Evolutionary conservation across 2,329 filamentous ascomycete genomes (phyloP), one percentile per base, ranked within the genome.

Genomic region (Colletotrichum horii): DNA sequence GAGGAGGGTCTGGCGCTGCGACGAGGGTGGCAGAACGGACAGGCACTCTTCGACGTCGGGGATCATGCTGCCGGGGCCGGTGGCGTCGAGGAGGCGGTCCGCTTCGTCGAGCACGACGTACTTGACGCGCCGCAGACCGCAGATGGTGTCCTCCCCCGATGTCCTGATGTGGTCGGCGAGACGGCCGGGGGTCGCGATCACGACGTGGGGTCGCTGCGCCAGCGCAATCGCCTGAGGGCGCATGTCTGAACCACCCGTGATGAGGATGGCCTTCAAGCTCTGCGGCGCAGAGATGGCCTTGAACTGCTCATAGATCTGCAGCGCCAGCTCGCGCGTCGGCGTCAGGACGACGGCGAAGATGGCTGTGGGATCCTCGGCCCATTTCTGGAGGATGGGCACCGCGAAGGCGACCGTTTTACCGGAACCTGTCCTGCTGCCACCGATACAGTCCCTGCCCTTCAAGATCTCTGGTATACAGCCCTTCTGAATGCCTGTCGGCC

Each of bases 401-500:
- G 96, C 95, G 84, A 99, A 99, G 2, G 97, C 96, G 58, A 98
- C 93, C 5, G 97, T 99, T 87, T 99, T 99, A 85, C 97, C 97
- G 15, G 96, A 98, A 88, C 97, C 97, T 0, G 97, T 99, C 77
- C 96, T 91, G 82, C 95, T 98, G 48, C 96, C 96, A 82, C 97
- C 97, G 80, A 99, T 98, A 82, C 96, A 98, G 85, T 99, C 96
- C 80, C 94, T 91, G 8, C 97, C 97, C 79, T 95, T 93, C 38
- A 99, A 84, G 75, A 98, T 98, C 83, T 97, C 94, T 2, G 96
- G 96, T 81, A 99, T 98, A 82, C 95, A 98, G 68, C 93, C 93
- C 81, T 94, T 95, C 80, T 99, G 97, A 87, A 99, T 98, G 19
- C 94, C 94, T 0, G 97, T 99, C 0, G 97, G 97, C 73, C 93